These are phyloP conservation scores for Ganoderma sinense DNA, from an alignment of 1,284 basidiomycete species.

Conservation along the genomic window DNA sequence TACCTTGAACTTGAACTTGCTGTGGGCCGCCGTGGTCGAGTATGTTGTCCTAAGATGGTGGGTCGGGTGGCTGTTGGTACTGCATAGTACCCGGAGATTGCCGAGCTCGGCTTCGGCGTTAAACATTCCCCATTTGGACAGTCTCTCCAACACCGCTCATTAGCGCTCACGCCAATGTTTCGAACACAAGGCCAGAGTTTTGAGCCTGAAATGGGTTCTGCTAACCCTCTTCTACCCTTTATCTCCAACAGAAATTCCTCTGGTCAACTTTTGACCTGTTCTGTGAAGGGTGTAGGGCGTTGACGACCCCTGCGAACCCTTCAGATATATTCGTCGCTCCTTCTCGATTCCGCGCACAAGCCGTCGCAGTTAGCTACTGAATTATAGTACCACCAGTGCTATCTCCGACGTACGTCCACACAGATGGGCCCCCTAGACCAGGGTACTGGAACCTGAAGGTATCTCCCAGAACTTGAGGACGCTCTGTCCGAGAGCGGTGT, in stretches of 20 bases:
- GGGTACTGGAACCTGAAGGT: neutral
- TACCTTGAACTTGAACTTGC: slow-evolving; percentile 47
- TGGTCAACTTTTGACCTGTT: neutral
- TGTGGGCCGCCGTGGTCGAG: slow-evolving; percentile 42
- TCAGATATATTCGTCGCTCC: neutral
- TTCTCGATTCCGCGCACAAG: neutral
- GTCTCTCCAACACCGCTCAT: neutral
- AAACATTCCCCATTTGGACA: slow-evolving; percentile 15
- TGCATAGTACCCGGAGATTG: slow-evolving; percentile 37
- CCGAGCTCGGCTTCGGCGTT: slow-evolving; percentile 21
- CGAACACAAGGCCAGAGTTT: neutral
- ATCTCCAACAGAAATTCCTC: neutral
- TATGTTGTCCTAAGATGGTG: slow-evolving; percentile 31
- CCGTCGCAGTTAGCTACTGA: neutral
- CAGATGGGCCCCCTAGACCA: neutral
- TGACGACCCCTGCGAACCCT: neutral
- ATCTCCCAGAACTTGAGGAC: neutral
- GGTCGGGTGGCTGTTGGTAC: slow-evolving; percentile 40
- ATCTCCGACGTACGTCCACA: neutral
- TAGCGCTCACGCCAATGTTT: neutral
- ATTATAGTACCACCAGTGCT: neutral
- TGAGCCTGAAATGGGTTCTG: neutral
- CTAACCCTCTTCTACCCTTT: too few species aligned
- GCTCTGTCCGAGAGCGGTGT: neutral
- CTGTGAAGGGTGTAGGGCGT: neutral